Percentiles rank a stretch among this genome's conserved stretches.
Conservation (phyloP, 345 rosid genomes). For the Crucihimalaya himalaica region DNA sequence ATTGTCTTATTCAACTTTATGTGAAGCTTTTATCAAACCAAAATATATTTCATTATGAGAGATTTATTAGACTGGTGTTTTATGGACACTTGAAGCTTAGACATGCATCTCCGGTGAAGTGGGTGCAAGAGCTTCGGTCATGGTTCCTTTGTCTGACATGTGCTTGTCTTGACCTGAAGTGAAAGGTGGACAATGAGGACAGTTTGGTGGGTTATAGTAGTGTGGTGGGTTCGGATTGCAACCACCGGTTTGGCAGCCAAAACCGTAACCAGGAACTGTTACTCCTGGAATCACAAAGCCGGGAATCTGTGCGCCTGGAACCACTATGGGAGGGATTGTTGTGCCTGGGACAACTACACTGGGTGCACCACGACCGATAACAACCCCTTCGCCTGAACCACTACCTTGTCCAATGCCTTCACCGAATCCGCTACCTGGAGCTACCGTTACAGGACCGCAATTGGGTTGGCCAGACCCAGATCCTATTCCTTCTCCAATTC, state of each 20-base stretch:
- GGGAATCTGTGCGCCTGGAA: slow-evolving; percentile 41
- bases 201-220: slow-evolving; percentile 32
- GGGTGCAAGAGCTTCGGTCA: slow-evolving; percentile 38
- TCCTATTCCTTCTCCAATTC: slow-evolving; percentile 42
- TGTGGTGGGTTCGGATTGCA: slow-evolving; percentile 28
- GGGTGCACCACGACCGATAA: slow-evolving; percentile 33
- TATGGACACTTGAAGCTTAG: slow-evolving; percentile 31
- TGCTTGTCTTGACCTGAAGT: slow-evolving; percentile 22
- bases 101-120: slow-evolving; percentile 24
- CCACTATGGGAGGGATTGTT: slow-evolving; percentile 32
- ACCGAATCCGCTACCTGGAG: slow-evolving; percentile 8
- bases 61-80: slow-evolving; percentile 27
- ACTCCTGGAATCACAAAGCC: slow-evolving; percentile 41
- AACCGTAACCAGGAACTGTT: slow-evolving; percentile 34
- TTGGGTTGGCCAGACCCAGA: slow-evolving; percentile 36
- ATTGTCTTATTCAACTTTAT: slow-evolving; percentile 30
- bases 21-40: slow-evolving; percentile 24
- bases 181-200: slow-evolving; percentile 30
- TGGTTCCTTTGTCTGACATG: slow-evolving; percentile 25
- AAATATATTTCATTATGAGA: slow-evolving; percentile 24
- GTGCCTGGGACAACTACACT: slow-evolving; percentile 28
- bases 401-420: not conserved
- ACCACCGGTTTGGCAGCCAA: slow-evolving; percentile 35
- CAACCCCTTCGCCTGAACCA: slow-evolving; percentile 10
- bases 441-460: slow-evolving; percentile 32